Conservation (phyloP, 2,329 filamentous ascomycete genomes). For the Fusarium pseudonygamai region DNA sequence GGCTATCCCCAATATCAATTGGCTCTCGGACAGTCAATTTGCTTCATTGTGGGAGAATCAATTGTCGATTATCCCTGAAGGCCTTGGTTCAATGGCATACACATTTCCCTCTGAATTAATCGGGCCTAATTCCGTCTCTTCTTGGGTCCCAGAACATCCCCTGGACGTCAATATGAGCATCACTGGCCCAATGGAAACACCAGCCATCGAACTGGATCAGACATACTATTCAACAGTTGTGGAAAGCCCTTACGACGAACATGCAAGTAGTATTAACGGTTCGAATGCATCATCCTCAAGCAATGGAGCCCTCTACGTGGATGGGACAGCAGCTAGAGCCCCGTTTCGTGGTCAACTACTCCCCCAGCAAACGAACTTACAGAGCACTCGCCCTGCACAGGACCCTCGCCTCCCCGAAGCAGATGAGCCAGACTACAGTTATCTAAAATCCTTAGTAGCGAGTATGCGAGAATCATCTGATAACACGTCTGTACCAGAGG, state of each 20-base stretch:
- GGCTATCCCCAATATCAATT: not conserved
- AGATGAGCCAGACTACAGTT: not conserved
- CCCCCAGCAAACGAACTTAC: not conserved
- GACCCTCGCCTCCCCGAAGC: not conserved
- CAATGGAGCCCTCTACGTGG: conserved; percentile 13
- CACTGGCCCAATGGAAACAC: not conserved
- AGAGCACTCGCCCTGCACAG: not conserved
- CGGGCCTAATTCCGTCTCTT: not conserved
- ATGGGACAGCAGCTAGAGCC: conserved; percentile 16
- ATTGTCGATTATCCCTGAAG: not conserved
- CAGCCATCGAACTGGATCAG: not conserved
- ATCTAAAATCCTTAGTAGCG: not conserved
- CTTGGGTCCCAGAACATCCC: not conserved
- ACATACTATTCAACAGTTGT: not conserved
- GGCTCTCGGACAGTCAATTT: conserved; percentile 13
- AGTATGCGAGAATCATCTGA: not conserved
- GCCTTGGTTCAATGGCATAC: conserved; percentile 4
- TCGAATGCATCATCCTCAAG: conserved; percentile 5
- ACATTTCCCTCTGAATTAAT: not conserved
- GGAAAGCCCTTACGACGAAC: not conserved
- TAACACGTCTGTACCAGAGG: not conserved
- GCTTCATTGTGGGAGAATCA: conserved; percentile 9
- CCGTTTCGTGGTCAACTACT: conserved; percentile 16
- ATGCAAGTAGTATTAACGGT: not conserved
- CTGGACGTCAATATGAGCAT: not conserved